Evolutionary conservation across 2,329 filamentous ascomycete genomes (phyloP), one percentile per base, ranked within the genome.

Genomic region (Cladosporium sp.): DNA sequence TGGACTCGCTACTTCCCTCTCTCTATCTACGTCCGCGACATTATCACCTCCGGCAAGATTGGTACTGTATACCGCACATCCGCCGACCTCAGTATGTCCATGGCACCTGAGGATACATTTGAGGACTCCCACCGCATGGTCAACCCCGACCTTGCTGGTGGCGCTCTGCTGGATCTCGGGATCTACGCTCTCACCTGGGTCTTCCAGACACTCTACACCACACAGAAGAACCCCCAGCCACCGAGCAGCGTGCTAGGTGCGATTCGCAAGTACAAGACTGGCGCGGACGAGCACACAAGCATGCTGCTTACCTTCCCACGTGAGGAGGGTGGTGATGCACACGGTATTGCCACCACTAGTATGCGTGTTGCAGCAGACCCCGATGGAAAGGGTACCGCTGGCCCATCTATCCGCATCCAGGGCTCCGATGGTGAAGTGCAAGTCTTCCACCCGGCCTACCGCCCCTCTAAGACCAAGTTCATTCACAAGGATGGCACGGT

Each of bases 151-250:
- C 84, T 97, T 53, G 93, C 92, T 0, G 93, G 93, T 32, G 93
- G 93, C 62, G 90, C 89, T 1, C 81, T 96, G 63, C 84, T 97
- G 59, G 93, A 97, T 77, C 82, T 97, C 65, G 93, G 93, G 67
- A 90, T 97, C 77, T 97, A 97, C 81, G 87, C 91, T 56, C 80
- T 97, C 67, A 96, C 92, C 34, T 97, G 93, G 93, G 85, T 95
- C 7, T 96, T 94, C 84, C 92, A 96, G 79, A 90, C 89, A 53
- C 84, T 96, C 30, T 96, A 96, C 79, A 91, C 93, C 77, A 87
- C 90, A 3, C 90, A 93, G 74, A 76, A 80, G 11, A 77, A 85
- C 63, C 90, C 92, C 71, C 85, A 91, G 76, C 74, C 85, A 0
- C 93, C 93, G 5, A 84, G 59, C 59, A 63, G 81, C 53, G 88